Percentiles rank a stretch among this genome's conserved stretches.
Evolutionary conservation across 257 asterid species (phyloP).

Genomic region (Cruciata laevipes): DNA sequence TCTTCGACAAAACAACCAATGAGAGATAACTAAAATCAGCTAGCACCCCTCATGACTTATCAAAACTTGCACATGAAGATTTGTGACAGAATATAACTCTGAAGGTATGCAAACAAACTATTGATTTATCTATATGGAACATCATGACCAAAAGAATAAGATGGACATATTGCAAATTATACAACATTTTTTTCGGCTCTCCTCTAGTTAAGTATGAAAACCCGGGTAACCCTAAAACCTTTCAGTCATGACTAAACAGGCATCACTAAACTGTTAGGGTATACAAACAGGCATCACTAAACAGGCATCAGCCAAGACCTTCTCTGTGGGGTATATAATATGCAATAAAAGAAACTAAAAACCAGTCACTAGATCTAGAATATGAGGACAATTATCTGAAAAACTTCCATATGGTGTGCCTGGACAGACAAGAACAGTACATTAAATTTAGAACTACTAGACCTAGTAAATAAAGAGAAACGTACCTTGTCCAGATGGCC

Average conservation of each 20-base stretch:
- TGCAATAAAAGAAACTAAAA: not conserved
- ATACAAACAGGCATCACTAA: not conserved
- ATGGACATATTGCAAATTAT: not conserved
- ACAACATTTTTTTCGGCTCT: not conserved
- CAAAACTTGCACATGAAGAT: not conserved
- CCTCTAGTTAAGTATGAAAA: not conserved
- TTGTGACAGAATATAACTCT: not conserved
- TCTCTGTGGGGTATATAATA: not conserved
- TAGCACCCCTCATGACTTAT: not conserved
- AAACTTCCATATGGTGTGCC: not conserved
- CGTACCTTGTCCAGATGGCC: constrained; percentile 78
- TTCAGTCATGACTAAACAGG: not conserved
- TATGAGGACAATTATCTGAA: not conserved
- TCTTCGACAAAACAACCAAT: not conserved
- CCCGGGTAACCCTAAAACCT: not conserved
- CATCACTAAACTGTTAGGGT: not conserved
- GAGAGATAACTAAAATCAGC: not conserved
- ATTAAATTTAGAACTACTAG: not conserved
- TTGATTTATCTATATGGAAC: not conserved
- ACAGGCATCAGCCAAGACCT: too few species aligned
- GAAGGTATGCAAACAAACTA: not conserved
- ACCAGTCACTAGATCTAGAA: constrained; percentile 6
- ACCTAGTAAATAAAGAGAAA: not conserved
- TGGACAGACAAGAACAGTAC: not conserved
- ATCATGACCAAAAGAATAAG: not conserved